Evolutionary conservation across 2,329 filamentous ascomycete genomes (phyloP).

Genomic region (Purpureocillium lavendulum): DNA sequence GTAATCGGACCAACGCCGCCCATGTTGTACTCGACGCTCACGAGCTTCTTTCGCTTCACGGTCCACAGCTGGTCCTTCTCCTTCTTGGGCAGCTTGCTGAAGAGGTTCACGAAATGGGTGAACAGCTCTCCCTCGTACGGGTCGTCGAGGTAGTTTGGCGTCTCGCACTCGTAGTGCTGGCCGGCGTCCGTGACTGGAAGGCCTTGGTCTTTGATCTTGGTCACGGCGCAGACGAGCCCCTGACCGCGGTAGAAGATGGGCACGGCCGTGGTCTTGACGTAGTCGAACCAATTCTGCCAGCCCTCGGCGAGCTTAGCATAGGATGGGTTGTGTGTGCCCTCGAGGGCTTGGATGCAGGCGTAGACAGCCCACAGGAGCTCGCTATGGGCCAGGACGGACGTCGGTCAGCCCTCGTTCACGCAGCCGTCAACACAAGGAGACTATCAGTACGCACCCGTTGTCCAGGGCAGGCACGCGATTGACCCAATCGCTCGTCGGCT

Average conservation of each 20-base stretch:
- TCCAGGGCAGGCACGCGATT: constrained; percentile 30
- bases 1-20: constrained; percentile 29
- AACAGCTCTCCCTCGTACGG: constrained; percentile 35
- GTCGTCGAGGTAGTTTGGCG: constrained; percentile 24
- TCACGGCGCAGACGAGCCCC: constrained; percentile 31
- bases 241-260: constrained; percentile 27
- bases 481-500: constrained; percentile 26
- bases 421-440: too few relatives aligned
- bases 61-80: constrained; percentile 28
- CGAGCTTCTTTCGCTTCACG: constrained; percentile 26
- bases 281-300: constrained; percentile 32
- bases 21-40: constrained; percentile 26
- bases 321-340: constrained; percentile 14
- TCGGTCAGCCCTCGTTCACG: not conserved
- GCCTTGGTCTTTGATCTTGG: constrained; percentile 24
- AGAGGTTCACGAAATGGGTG: constrained; percentile 31
- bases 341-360: constrained; percentile 26
- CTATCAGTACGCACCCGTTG: constrained; percentile 22
- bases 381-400: constrained; percentile 9
- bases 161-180: constrained; percentile 27
- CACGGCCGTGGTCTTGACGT: constrained; percentile 24
- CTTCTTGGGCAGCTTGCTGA: constrained; percentile 18
- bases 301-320: constrained; percentile 19
- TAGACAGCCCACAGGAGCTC: constrained; percentile 35
- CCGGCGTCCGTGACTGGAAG: constrained; percentile 17